Evolutionary conservation across 768 basidiomycete genomes (phyloP), one percentile per base, ranked within the genome.

Genomic region (Pholiota conissans): DNA sequence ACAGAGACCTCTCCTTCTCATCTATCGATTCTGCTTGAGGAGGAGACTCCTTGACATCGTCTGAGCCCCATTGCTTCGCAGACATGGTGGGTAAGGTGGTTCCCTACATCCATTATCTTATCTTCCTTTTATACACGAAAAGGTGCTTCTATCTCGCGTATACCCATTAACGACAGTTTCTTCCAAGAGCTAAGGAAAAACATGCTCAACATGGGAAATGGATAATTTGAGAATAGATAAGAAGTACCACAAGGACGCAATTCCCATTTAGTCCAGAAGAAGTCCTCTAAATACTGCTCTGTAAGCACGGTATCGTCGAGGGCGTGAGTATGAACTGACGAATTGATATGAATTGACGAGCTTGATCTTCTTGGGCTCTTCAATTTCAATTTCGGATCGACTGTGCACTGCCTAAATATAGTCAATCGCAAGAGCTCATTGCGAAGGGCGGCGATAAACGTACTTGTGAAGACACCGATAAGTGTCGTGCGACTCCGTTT

Each of bases 1-100:
- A 62, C 9, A 58, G 37, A 27, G 57, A 59, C 22, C 42, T 18
- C 27, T 55, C 32, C 30, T 61, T 61, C 35, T 60, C 62, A 11
- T 65, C 63, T 28, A 50, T 40, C 0, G 52, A 24, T 1, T 52
- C 55, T 16, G 27, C 55, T 7, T 37, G 51, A 22, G 42, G 14
- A 35, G 52, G 42, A 10, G 51, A 26, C 9, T 58, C 55, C 47
- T 57, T 52, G n/a, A 60, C 49, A 47, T 56, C 34, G 39, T 59
- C 45, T 40, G 53, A 24, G 20, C n/a, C 16, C 46, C 55, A 39
- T 39, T 56, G 16, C 10, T 27, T 39, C 34, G 37, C 34, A 5
- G 29, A 40, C 42, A 46, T 46, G 1, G 53, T 6, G 28, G 20
- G 29, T 29, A 54, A n/a, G 11, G 20, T 6, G 22, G 18, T 22